Evolutionary conservation across 371 early-diverging fungal genomes (phyloP).

Genomic region (Rhizomucor pusillus): DNA sequence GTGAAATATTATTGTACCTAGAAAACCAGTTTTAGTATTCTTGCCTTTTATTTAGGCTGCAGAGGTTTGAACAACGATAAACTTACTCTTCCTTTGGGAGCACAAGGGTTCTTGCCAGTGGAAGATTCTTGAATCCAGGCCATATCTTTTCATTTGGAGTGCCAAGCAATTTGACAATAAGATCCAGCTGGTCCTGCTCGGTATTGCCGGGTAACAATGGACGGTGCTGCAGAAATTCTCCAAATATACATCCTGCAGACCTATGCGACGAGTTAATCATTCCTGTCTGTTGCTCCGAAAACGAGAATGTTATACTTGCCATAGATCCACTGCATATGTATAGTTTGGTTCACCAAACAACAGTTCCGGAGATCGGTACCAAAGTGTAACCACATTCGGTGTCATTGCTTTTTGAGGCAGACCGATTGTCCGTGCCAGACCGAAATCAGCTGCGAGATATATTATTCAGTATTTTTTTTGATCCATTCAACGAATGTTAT

Average conservation of each 20-base stretch:
- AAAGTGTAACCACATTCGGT: slow-evolving; percentile 93
- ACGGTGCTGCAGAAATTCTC: slow-evolving; percentile 68
- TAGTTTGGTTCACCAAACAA: slow-evolving; percentile 80
- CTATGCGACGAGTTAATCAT: too few species aligned
- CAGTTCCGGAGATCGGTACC: slow-evolving; percentile 95
- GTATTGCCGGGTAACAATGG: slow-evolving; percentile 86
- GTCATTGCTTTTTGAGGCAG: slow-evolving; percentile 76
- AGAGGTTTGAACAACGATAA: too few species aligned
- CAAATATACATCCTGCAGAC: slow-evolving; percentile 85
- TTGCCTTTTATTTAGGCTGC: too few species aligned
- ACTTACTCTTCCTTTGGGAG: slow-evolving; percentile 56
- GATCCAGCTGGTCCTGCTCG: slow-evolving; percentile 73
- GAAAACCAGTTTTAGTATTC: too few species aligned
- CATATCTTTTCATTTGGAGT: slow-evolving; percentile 79
- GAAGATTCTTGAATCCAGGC: slow-evolving; percentile 70
- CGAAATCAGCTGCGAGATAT: slow-evolving; percentile 70
- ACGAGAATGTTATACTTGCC: too few species aligned
- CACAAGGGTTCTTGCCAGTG: slow-evolving; percentile 49
- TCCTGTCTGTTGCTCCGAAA: too few species aligned
- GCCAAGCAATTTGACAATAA: slow-evolving; percentile 76
- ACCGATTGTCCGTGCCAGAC: slow-evolving; percentile 78
- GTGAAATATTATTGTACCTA: slow-evolving; percentile 57
- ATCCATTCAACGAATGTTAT: background rate
- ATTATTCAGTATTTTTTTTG: slow-evolving; percentile 1
- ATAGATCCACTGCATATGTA: slow-evolving; percentile 86